A percentile compares a stretch with the other conserved stretches of the same genome.
Evolutionary conservation across 345 rosid species (phyloP).

Genomic region (Camelina laxa): DNA sequence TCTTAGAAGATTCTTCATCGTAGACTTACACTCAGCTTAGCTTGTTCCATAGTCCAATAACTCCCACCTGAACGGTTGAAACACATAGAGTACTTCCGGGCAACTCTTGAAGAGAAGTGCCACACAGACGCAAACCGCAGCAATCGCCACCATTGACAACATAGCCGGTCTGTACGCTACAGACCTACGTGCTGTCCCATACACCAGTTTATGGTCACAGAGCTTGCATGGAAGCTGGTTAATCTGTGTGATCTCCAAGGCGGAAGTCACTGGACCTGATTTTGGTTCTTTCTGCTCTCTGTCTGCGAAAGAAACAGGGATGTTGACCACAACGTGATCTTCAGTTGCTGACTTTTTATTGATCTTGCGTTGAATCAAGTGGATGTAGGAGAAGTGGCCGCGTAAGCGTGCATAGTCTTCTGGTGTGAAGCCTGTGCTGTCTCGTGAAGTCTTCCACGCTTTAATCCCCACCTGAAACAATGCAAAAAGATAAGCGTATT

Average conservation of each 20-base stretch:
- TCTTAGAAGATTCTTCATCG: constrained; percentile 20
- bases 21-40: constrained; percentile 50
- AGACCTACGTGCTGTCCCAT: constrained; percentile 55
- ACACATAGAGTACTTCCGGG: constrained; percentile 87
- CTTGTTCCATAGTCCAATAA: constrained; percentile 80
- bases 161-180: constrained; percentile 89
- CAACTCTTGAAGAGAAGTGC: constrained; percentile 96
- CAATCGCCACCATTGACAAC: constrained; percentile 95
- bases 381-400: constrained; percentile 96
- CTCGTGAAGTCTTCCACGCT: constrained; percentile 90
- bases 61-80: constrained; percentile 99
- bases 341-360: constrained; percentile 52
- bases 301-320: constrained; percentile 47
- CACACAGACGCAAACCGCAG: constrained; percentile 97
- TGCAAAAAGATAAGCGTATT: constrained; percentile 1
- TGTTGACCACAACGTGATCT: constrained; percentile 68
- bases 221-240: constrained; percentile 59
- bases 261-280: constrained; percentile 47
- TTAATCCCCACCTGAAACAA: constrained; percentile 76
- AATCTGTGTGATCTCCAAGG: constrained; percentile 66
- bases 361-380: constrained; percentile 81
- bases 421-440: constrained; percentile 91
- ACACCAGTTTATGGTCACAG: constrained; percentile 67
- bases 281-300: constrained; percentile 49
- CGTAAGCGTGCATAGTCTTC: constrained; percentile 97